Percentiles rank a stretch among this genome's conserved stretches.
phyloP scores from a whole-genome alignment of 495 filamentous ascomycete species.

The Recurvomyces mirabilis region DNA sequence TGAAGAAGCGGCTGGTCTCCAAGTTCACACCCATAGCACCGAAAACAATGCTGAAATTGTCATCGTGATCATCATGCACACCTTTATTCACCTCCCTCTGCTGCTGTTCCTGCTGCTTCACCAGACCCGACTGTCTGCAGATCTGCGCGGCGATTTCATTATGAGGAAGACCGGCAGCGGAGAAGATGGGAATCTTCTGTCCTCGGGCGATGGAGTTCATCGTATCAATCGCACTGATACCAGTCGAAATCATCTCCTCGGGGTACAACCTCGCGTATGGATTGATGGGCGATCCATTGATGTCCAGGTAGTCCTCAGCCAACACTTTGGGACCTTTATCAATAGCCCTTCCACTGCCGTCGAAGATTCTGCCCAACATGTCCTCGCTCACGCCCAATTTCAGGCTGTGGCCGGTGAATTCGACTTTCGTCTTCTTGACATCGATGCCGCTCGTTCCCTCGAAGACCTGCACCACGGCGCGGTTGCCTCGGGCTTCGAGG shows the following conservation, averaged over 20 bases:
- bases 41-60: constrained; percentile 99
- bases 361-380: constrained; percentile 98
- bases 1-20: constrained; percentile 98
- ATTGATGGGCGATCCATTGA: constrained; percentile 98
- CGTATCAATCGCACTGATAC: constrained; percentile 98
- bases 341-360: constrained; percentile 92
- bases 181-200: constrained; percentile 99
- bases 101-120: constrained; percentile 48
- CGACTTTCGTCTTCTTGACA: constrained; percentile 97
- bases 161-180: constrained; percentile 92
- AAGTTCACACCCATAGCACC: constrained; percentile 99
- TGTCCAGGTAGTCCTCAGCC: constrained; percentile 95
- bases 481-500: constrained; percentile 80
- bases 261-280: constrained; percentile 97
- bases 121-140: constrained; percentile 88
- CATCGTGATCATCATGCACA: constrained; percentile 91
- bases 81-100: constrained; percentile 54
- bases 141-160: constrained; percentile 99
- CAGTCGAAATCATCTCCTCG: constrained; percentile 99
- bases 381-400: constrained; percentile 98
- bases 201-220: constrained; percentile 99
- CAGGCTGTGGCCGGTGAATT: constrained; percentile 92
- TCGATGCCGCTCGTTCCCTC: constrained; percentile 95
- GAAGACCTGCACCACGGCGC: constrained; percentile 94
- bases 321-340: constrained; percentile 98